Conservation (phyloP, 345 rosid species). For the Excoecaria agallocha region DNA sequence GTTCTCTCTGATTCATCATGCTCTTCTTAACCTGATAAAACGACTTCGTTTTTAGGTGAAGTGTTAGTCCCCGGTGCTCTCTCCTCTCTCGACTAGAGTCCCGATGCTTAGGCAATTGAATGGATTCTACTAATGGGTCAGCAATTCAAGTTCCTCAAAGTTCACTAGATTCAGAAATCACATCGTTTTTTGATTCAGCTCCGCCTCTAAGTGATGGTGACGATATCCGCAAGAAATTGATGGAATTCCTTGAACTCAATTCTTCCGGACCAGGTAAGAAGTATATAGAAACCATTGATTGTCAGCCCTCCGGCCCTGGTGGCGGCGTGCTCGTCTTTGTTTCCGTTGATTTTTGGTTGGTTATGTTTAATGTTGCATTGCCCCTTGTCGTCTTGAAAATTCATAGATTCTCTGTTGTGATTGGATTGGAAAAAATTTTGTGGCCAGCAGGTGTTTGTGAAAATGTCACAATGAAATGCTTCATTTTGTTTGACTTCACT, state of each 20-base stretch:
- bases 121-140: constrained; percentile 51
- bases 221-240: constrained; percentile 35
- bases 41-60: constrained; percentile 21
- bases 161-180: too few species aligned
- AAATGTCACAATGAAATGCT: too few species aligned
- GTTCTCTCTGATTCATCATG: neutral
- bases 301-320: constrained; percentile 93
- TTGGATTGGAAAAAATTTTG: constrained; percentile 28
- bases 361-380: constrained; percentile 25
- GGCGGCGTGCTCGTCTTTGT: constrained; percentile 94
- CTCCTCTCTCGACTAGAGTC: too few species aligned
- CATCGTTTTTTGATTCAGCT: too few species aligned
- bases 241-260: constrained; percentile 48
- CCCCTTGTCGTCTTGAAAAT: constrained; percentile 16
- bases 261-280: constrained; percentile 38
- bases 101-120: constrained; percentile 15
- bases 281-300: constrained; percentile 80
- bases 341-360: constrained; percentile 39
- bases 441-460: too few species aligned
- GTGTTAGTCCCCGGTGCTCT: too few species aligned
- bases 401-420: constrained; percentile 20
- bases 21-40: constrained; percentile 20
- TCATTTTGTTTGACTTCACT: too few species aligned
- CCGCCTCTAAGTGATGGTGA: constrained; percentile 62
- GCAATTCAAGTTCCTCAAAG: too few species aligned